Base-by-base conservation (phyloP, 169 alveolate species). In the Plasmodium falciparum region DNA sequence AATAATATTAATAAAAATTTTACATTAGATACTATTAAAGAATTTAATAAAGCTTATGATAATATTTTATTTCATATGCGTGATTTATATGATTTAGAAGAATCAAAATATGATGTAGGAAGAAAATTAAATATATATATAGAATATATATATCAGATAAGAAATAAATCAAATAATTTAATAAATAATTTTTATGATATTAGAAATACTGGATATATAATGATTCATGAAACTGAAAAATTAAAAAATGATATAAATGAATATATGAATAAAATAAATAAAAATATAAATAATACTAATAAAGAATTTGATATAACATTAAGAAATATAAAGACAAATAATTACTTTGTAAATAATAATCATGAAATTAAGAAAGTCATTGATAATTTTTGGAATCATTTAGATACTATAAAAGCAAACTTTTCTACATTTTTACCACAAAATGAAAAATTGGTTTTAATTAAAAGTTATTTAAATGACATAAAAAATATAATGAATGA, bases 61-160 rank as follows among this genome's bases (percentile, higher is more conserved):
- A 73, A 43, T 22, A 73, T 73, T 73, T 65, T 50, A 12, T 15
- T 13, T 33, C 24, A 73, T 73, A 73, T 73, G 85, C 50, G 56
- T 0, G 56, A 52, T 49, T n/a, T 73, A 6, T 39, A 52, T 50
- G 85, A 17, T 24, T n/a, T 73, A 50, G 85, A 73, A 59, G 45
- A 73, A 29, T 43, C 11, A 8, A 73, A 43, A 22, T 52, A 52
- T 33, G 56, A 17, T 22, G 58, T 52, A n/a, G 71, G 56, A 5
- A 73, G 43, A 39, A 45, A 73, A 11, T 45, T 52, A 13, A 54
- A 73, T 22, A 52, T 67, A 26, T 49, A 43, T 73, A 54, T 52
- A 52, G 85, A 73, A 73, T 12, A 52, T 73, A 39, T 73, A 22
- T 54, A 39, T n/a, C 45, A 50, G 29, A 6, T 73, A 50, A 73